Evolutionary conservation across 2,329 filamentous ascomycete genomes (phyloP).

Genomic region (Xylaria sp.): DNA sequence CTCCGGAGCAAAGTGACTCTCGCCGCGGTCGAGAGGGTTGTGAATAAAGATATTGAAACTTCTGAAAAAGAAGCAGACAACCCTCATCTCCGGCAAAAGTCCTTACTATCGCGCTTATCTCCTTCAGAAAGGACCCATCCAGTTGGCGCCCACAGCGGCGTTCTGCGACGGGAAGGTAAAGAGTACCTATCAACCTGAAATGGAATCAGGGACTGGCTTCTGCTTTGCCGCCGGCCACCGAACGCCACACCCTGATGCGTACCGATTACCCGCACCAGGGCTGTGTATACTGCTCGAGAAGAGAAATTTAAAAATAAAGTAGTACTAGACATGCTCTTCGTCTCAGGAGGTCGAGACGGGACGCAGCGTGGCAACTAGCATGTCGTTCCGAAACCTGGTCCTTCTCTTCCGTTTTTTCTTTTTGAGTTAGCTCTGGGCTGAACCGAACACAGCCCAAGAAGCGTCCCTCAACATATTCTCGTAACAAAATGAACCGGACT

Average conservation of each 20-base stretch:
- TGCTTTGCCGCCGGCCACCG: too few species aligned
- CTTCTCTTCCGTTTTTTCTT: too few species aligned
- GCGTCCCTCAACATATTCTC: not conserved
- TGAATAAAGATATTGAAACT: not conserved
- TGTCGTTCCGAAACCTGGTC: conserved; percentile 1
- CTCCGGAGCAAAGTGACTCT: conserved; percentile 51
- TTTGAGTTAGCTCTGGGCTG: too few species aligned
- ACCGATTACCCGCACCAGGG: conserved; percentile 17
- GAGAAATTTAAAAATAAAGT: conserved; percentile 17
- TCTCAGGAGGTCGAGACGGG: not conserved
- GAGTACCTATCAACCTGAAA: too few species aligned
- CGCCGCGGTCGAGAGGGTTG: conserved; percentile 29
- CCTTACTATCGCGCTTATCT: conserved; percentile 55
- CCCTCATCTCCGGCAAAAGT: conserved; percentile 32
- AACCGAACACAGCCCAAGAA: too few species aligned
- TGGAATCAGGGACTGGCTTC: too few species aligned
- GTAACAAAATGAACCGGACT: not conserved
- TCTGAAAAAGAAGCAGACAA: not conserved
- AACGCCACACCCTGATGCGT: conserved; percentile 1
- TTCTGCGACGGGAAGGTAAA: too few species aligned
- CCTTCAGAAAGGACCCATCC: conserved; percentile 48
- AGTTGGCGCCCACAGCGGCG: too few species aligned
- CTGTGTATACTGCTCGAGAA: conserved; percentile 24
- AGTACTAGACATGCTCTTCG: conserved; percentile 8
- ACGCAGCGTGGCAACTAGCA: not conserved